Evolutionary conservation across 441 rosid genomes (phyloP).

Genomic region (Monsonia emarginata): DNA sequence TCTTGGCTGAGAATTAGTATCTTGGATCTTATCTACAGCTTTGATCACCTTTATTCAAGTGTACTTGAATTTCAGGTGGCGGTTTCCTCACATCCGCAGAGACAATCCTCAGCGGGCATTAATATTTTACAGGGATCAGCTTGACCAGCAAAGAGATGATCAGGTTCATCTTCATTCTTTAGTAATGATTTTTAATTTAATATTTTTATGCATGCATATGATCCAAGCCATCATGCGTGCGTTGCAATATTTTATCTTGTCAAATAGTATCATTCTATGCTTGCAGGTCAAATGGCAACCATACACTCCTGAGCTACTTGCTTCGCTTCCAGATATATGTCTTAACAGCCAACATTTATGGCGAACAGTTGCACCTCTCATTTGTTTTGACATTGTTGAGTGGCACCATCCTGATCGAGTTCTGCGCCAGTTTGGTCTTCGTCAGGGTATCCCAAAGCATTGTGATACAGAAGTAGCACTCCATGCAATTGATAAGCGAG

Average conservation of each 20-base stretch:
- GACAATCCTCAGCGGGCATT: neutral
- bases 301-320: neutral
- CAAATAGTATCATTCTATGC: neutral
- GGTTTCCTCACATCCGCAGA: neutral
- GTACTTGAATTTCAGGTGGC: neutral
- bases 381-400: constrained; percentile 8
- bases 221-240: neutral
- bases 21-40: neutral
- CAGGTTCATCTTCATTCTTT: neutral
- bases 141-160: neutral
- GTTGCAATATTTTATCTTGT: neutral
- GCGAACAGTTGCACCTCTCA: neutral
- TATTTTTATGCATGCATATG: neutral
- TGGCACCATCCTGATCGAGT: constrained; percentile 3
- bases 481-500: neutral
- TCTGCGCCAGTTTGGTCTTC: constrained; percentile 3
- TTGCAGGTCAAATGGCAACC: constrained; percentile 1
- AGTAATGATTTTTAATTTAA: too few species aligned
- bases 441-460: neutral
- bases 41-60: neutral
- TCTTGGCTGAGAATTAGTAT: neutral
- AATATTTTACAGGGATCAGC: neutral
- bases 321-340: neutral
- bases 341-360: neutral
- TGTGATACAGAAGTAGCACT: neutral